Evolutionary conservation across 257 asterid species (phyloP), one percentile per base, ranked within the genome.

Genomic region (Datura wrightii): DNA sequence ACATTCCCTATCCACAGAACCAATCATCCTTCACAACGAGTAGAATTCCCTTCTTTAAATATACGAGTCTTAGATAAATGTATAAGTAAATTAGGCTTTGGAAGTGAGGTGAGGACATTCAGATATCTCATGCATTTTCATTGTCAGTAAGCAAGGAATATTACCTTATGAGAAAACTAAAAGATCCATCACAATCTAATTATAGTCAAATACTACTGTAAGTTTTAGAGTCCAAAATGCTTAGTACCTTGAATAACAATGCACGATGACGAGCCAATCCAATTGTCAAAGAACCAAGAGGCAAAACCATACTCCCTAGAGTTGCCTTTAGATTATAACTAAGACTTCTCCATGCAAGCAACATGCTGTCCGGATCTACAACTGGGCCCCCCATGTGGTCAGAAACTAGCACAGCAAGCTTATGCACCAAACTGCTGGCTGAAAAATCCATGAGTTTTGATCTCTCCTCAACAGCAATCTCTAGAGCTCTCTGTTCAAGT

Each of bases 181-280:
- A 52, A 78, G 19, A 34, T 52, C 34, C 53, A 78, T 78, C 63
- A 52, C 46, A 52, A 52, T 50, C 62, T 24, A 24, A 74, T 74
- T 24, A 13, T 19, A 76, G 50, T 48, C n/a, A 74, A 76, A 76
- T 76, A 76, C 6, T 16, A 46, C 46, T 78, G 19, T 78, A 78
- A 48, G 78, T 31, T 48, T 79, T 72, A 53, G 70, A 79, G 42
- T 34, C 63, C 80, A 54, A 85, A 82, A 85, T 84, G 84, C 79
- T 86, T 39, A 34, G 24, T 92, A 96, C 99, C 98, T 96, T 96
- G 88, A 96, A 96, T 84, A 96, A 84, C 89, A 96, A 89, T n/a
- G 99, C 98, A 76, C 99, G 96, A 71, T 96, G 99, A 85, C 99
- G 99, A 88, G 99, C 94, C 91, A 96, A 78, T 53, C 99, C 99